Evolutionary conservation across 805 yeast species (phyloP).

Genomic region (Ogataea wickerhamii): DNA sequence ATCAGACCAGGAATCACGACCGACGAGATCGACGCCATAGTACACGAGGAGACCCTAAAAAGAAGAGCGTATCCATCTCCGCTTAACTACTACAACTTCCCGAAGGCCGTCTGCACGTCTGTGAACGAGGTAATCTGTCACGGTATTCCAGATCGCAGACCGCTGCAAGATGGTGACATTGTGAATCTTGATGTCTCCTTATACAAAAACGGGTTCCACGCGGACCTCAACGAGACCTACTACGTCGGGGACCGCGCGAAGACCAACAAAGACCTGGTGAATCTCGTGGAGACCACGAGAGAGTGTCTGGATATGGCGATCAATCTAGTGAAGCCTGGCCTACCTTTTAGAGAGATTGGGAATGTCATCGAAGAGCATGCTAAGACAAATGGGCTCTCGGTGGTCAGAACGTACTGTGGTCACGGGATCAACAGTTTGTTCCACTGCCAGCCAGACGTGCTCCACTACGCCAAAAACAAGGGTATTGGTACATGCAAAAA

Average conservation of each 20-base stretch:
- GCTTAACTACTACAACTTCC: constrained; percentile 87
- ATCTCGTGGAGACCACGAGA: constrained; percentile 88
- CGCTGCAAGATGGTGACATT: constrained; percentile 89
- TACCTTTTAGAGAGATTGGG: constrained; percentile 82
- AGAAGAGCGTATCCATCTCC: constrained; percentile 94
- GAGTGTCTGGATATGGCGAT: constrained; percentile 86
- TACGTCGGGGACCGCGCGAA: constrained; percentile 90
- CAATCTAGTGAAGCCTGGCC: constrained; percentile 83
- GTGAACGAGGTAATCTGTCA: constrained; percentile 95
- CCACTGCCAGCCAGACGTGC: constrained; percentile 90
- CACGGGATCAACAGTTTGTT: constrained; percentile 86
- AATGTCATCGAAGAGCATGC: constrained; percentile 87
- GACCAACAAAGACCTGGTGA: constrained; percentile 74
- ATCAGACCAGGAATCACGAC: constrained; percentile 88
- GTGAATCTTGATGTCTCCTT: constrained; percentile 86
- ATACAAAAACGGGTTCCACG: constrained; percentile 84
- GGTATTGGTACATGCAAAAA: constrained; percentile 92
- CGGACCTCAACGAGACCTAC: constrained; percentile 94
- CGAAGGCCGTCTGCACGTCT: constrained; percentile 89
- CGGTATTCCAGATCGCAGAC: constrained; percentile 91
- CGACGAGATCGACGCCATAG: constrained; percentile 82
- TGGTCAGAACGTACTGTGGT: constrained; percentile 87
- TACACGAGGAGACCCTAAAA: constrained; percentile 84
- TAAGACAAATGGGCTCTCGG: constrained; percentile 69
- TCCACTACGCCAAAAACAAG: constrained; percentile 92